Conservation (phyloP, 306 rosid genomes). For the Sicyos baderoa region DNA sequence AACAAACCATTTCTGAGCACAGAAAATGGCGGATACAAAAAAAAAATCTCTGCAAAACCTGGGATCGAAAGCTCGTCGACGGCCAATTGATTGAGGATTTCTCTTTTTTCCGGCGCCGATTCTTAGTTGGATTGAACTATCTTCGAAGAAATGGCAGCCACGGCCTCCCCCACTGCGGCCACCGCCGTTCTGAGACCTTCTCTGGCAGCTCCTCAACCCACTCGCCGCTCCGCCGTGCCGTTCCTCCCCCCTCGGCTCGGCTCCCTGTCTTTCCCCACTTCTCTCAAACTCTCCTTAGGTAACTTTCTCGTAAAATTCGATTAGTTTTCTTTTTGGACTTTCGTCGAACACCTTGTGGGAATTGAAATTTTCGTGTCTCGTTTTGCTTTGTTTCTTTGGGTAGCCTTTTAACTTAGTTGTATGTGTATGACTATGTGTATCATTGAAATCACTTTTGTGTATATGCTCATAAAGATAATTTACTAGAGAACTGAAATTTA, state of each 20-base stretch:
- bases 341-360: slow-evolving; percentile 7
- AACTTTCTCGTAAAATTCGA: not conserved
- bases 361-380: not conserved
- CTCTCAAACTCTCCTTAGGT: slow-evolving; percentile 50
- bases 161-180: slow-evolving; percentile 43
- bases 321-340: slow-evolving; percentile 15
- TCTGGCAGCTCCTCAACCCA: slow-evolving; percentile 29
- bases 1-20: slow-evolving; percentile 31
- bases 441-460: not conserved
- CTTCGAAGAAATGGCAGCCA: slow-evolving; percentile 41
- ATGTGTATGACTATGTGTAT: not conserved
- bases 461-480: not conserved
- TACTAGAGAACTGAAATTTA: not conserved
- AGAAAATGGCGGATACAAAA: not conserved
- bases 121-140: slow-evolving; percentile 16
- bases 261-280: slow-evolving; percentile 34
- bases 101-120: slow-evolving; percentile 9
- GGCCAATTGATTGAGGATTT: not conserved
- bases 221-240: slow-evolving; percentile 62
- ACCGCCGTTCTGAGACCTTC: slow-evolving; percentile 48
- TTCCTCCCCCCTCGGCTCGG: slow-evolving; percentile 65
- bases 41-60: not conserved
- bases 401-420: not conserved
- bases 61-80: not conserved
- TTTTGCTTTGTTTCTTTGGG: not conserved